A percentile compares a stretch with the other conserved stretches of the same genome.
Conservation (phyloP, 441 rosid species). For the Eutrema salsugineum region DNA sequence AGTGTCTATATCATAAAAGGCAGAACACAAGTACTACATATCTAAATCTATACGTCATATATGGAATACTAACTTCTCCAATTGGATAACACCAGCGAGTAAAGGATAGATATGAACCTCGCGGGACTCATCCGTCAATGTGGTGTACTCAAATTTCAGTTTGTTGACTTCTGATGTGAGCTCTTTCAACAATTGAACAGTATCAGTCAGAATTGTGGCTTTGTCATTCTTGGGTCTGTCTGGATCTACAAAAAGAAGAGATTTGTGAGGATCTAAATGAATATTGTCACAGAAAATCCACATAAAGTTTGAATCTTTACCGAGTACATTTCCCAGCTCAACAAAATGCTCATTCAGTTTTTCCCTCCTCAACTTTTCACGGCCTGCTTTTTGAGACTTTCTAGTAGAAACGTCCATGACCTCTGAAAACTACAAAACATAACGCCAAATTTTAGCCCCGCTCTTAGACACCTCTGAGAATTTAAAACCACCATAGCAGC, state of each 20-base stretch:
- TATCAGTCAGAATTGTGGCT: slow-evolving; percentile 74
- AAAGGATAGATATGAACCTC: slow-evolving; percentile 47
- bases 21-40: background rate
- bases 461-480: background rate
- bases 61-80: background rate
- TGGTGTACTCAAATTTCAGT: slow-evolving; percentile 63
- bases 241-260: slow-evolving; percentile 54
- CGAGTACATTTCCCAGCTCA: slow-evolving; percentile 68
- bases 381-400: slow-evolving; percentile 78
- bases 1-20: background rate
- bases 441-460: background rate
- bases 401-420: slow-evolving; percentile 48
- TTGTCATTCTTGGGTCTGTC: slow-evolving; percentile 89
- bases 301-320: slow-evolving; percentile 29
- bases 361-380: slow-evolving; percentile 87
- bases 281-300: background rate
- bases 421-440: slow-evolving; percentile 35
- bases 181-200: slow-evolving; percentile 78
- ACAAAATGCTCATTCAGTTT: slow-evolving; percentile 77
- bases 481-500: background rate
- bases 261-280: background rate
- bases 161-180: slow-evolving; percentile 72
- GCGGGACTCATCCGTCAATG: slow-evolving; percentile 71
- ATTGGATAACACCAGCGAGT: background rate
- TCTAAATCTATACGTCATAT: slow-evolving; percentile 1